A percentile compares a stretch with the other conserved stretches of the same genome.
These are phyloP conservation scores for Lentinula edodes DNA, from an alignment of 768 basidiomycete genomes.

Conservation along the genomic window DNA sequence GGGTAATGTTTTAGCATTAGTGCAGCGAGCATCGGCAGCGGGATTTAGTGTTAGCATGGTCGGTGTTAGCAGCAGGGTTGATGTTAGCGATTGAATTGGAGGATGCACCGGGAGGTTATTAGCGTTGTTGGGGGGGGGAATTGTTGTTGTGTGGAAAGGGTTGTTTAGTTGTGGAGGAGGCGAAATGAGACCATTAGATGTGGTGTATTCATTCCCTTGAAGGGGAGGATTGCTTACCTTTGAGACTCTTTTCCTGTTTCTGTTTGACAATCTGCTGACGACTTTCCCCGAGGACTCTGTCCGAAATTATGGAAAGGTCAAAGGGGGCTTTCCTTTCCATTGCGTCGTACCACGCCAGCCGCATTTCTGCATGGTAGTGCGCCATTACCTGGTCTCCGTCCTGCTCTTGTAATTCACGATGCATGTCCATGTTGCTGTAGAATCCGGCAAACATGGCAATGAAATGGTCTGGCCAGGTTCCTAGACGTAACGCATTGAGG, in stretches of 20 bases:
- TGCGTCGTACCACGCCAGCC: neutral
- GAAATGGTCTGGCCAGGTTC: neutral
- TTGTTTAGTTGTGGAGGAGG: neutral
- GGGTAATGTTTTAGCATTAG: too few relatives aligned
- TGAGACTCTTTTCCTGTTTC: neutral
- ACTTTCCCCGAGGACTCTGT: neutral
- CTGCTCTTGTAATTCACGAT: neutral
- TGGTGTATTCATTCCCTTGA: too few relatives aligned
- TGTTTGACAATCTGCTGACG: neutral
- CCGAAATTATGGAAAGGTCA: neutral
- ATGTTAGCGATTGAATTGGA: too few relatives aligned
- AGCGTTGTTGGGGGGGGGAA: too few relatives aligned
- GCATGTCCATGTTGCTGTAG: conserved; percentile 8
- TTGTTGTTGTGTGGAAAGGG: too few relatives aligned
- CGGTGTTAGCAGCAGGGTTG: too few relatives aligned
- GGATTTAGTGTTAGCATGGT: too few relatives aligned
- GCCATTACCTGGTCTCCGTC: neutral
- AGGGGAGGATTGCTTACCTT: neutral
- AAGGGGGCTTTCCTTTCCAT: neutral
- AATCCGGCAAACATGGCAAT: conserved; percentile 5
- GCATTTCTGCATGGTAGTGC: neutral
- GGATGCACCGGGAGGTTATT: too few relatives aligned
- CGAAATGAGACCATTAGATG: too few relatives aligned
- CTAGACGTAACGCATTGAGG: neutral
- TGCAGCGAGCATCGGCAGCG: too few relatives aligned